A percentile compares a stretch with the other conserved stretches of the same genome.
Conservation (phyloP, 805 yeast species). For the Kuraishia piskuri region DNA sequence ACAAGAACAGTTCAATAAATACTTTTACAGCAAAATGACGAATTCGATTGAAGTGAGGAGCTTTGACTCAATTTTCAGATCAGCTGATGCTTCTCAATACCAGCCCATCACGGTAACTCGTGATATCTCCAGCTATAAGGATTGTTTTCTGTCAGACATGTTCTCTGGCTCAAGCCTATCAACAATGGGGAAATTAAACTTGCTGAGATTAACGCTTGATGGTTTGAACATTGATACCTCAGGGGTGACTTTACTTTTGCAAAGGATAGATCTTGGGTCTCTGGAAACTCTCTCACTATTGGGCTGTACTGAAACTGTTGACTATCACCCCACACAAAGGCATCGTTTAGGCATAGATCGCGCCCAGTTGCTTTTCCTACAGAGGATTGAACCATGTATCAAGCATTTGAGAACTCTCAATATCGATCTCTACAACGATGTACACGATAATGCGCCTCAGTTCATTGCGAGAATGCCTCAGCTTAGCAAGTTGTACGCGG, state of each 20-base stretch:
- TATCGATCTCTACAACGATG: conserved; percentile 13
- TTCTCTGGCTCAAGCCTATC: not conserved
- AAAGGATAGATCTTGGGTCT: conserved; percentile 8
- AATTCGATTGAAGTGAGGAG: conserved; percentile 5
- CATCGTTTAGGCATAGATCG: not conserved
- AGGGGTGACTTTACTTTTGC: conserved; percentile 8
- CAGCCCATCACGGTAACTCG: not conserved
- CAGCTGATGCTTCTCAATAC: not conserved
- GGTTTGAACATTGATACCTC: conserved; percentile 8
- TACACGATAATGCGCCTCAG: conserved; percentile 9
- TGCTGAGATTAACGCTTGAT: conserved; percentile 11
- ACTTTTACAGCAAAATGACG: conserved; percentile 11
- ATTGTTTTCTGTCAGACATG: not conserved
- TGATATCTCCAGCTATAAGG: not conserved
- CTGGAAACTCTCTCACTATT: conserved; percentile 11
- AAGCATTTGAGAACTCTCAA: conserved; percentile 9
- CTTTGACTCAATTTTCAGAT: conserved; percentile 7
- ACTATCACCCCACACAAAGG: not conserved
- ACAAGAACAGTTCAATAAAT: conserved; percentile 12
- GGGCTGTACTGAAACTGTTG: conserved; percentile 10
- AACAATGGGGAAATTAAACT: conserved; percentile 3
- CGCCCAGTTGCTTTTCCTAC: conserved; percentile 5
- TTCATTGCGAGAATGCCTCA: conserved; percentile 8
- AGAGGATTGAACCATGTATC: conserved; percentile 7
- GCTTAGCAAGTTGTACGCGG: conserved; percentile 11